Evolutionary conservation across 345 rosid species (phyloP).

Genomic region (Salix udensis): DNA sequence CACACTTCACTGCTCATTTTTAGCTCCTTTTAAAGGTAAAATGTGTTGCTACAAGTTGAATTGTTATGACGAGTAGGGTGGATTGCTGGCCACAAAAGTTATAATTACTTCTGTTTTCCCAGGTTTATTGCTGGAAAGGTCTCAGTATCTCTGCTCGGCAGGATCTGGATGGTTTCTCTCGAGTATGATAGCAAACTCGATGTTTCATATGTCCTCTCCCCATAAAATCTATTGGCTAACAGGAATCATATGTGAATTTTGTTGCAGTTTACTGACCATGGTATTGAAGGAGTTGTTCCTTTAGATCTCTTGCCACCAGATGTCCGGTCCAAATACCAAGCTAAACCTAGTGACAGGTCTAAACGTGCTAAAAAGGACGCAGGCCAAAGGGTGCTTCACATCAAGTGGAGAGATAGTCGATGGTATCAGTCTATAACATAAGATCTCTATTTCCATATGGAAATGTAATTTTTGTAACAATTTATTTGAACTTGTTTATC

Average conservation of each 20-base stretch:
- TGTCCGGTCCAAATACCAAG: conserved; percentile 77
- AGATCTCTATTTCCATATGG: neutral
- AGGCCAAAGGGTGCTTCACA: conserved; percentile 47
- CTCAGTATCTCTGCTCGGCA: conserved; percentile 88
- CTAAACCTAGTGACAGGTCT: conserved; percentile 76
- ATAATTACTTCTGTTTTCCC: conserved; percentile 8
- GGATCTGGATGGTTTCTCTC: conserved; percentile 94
- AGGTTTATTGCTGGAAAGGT: conserved; percentile 99
- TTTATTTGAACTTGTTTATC: neutral
- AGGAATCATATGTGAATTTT: neutral
- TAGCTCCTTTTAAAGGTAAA: neutral
- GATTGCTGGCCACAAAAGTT: neutral
- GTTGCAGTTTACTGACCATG: conserved; percentile 86
- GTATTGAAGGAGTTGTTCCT: conserved; percentile 96
- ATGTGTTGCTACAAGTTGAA: neutral
- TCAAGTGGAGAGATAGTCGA: conserved; percentile 66
- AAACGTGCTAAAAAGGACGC: conserved; percentile 94
- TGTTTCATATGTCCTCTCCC: neutral
- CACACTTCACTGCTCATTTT: neutral
- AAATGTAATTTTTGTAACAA: neutral
- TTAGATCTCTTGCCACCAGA: conserved; percentile 73
- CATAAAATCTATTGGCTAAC: neutral
- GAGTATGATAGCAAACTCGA: conserved; percentile 43
- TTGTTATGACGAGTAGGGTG: neutral
- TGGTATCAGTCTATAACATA: conserved; percentile 20